Base-by-base conservation (phyloP, 1,284 basidiomycete genomes). In the Moesziomyces sp. region DNA sequence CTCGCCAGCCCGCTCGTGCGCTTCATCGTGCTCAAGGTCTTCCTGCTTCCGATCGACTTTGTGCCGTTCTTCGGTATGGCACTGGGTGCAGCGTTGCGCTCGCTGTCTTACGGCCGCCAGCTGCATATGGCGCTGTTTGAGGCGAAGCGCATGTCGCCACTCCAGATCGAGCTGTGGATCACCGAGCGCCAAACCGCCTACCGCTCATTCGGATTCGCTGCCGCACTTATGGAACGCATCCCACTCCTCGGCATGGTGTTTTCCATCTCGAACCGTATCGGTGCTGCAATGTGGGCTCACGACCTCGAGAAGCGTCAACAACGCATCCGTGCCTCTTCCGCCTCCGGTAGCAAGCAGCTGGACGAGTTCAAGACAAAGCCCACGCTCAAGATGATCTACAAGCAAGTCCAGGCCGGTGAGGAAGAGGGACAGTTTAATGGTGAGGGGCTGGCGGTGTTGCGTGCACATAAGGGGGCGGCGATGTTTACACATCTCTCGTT, bases 401-500 rank as follows among this genome's bases (percentile, higher is more conserved):
- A 74, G 35, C 54, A 59, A 18, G 56, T 58, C 2, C 59, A 57
- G 18, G 5, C 13, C n/a, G 23, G 8, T 16, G 42, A 24, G 4
- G 52, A 28, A 1, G 40, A 14, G 11, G 48, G 19, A 0, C 49
- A 61, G 4, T 75, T 71, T 30, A 62, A 50, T 33, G 73, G 63
- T 71, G 68, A 75, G 58, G 73, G 73, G 43, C 49, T 71, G 11
- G 73, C 73, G 13, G 60, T 75, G 16, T 33, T 75, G 0, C 56
- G 73, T 30, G 21, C 26, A 40, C 6, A 1, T 3, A 7, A n/a
- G 2, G 24, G 44, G 18, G 42, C 45, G 19, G 68, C 59, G 5
- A 52, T 68, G 64, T 92, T 97, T 84, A 88, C 90, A 2, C 89
- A 92, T 71, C 86, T 95, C 16, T 89, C 90, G 18, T 93, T 91